Evolutionary conservation across 192 early-diverging fungal species (phyloP), one percentile per base, ranked within the genome.

Genomic region (Geosiphon pyriformis): DNA sequence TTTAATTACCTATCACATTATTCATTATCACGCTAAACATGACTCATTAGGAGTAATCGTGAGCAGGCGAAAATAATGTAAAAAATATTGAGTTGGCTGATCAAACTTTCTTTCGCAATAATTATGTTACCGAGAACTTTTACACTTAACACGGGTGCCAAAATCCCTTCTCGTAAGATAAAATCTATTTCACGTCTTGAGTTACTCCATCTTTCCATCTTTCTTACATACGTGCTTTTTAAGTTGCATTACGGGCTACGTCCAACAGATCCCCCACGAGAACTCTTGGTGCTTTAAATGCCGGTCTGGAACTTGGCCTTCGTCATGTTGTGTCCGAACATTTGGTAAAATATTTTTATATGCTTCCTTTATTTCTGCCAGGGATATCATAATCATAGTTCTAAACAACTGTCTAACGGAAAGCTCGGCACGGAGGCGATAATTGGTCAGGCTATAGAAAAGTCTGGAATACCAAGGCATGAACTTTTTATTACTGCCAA

Each of bases 401-500:
- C n/a, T n/a, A n/a, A n/a, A n/a, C n/a, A n/a, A n/a, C n/a, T n/a
- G n/a, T n/a, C n/a, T n/a, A n/a, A n/a, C n/a, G n/a, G n/a, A n/a
- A n/a, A n/a, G n/a, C n/a, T n/a, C n/a, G 80, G 77, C 32, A 95
- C 94, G 76, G 90, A 95, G 74, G 69, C 65, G 26, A 90, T 93
- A 53, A 80, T 94, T 54, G 93, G 93, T 32, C 66, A 80, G 52
- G 91, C 82, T 2, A 82, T 93, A n/a, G 77, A 78, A 50, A 78
- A 88, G 29, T 69, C 71, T 20, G 68, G 57, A 26, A 75, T 90
- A 7, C 81, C 82, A n/a, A 87, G 93, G 55, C 74, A 86, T 59
- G 74, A 92, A 17, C 69, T 94, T 47, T 95, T 91, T 68, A 77
- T 92, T 27, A 90, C 88, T 2, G 90, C 88, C 75, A 91, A 92